Percentiles rank a stretch among this genome's conserved stretches.
Conservation (phyloP, 257 asterid species). For the Parsonsia alboflavescens region DNA sequence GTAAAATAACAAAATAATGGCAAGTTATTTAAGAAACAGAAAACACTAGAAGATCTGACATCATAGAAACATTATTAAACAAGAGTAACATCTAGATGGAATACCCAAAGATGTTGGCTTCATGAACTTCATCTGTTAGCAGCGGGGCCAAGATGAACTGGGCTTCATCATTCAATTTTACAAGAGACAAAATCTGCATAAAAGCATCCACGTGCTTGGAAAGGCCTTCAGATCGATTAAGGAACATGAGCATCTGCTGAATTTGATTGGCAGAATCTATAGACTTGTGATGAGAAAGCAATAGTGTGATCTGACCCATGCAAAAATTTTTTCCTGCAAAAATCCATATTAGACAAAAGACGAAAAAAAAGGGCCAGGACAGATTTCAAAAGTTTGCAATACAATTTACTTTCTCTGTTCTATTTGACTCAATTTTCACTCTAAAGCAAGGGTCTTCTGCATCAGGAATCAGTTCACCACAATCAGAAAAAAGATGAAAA, state of each 20-base stretch:
- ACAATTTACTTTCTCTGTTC: background rate
- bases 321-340: slow-evolving; percentile 80
- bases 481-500: background rate
- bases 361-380: background rate
- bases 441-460: slow-evolving; percentile 1
- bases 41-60: slow-evolving; percentile 1
- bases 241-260: slow-evolving; percentile 67
- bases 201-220: slow-evolving; percentile 75
- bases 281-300: slow-evolving; percentile 47
- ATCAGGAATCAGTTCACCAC: background rate
- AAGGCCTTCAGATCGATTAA: slow-evolving; percentile 79
- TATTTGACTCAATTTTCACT: background rate
- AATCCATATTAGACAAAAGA: background rate
- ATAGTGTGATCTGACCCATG: slow-evolving; percentile 69
- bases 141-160: slow-evolving; percentile 68
- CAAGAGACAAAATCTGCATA: slow-evolving; percentile 77
- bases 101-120: slow-evolving; percentile 68
- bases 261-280: slow-evolving; percentile 59
- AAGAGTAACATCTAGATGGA: slow-evolving; percentile 1
- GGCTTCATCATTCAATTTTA: slow-evolving; percentile 59
- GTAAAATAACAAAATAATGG: background rate
- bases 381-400: background rate
- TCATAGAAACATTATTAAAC: background rate
- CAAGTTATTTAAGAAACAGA: background rate
- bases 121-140: slow-evolving; percentile 57